Evolutionary conservation across 2,329 filamentous ascomycete species (phyloP), one percentile per base, ranked within the genome.

Genomic region (Aspergillus fijiensis): DNA sequence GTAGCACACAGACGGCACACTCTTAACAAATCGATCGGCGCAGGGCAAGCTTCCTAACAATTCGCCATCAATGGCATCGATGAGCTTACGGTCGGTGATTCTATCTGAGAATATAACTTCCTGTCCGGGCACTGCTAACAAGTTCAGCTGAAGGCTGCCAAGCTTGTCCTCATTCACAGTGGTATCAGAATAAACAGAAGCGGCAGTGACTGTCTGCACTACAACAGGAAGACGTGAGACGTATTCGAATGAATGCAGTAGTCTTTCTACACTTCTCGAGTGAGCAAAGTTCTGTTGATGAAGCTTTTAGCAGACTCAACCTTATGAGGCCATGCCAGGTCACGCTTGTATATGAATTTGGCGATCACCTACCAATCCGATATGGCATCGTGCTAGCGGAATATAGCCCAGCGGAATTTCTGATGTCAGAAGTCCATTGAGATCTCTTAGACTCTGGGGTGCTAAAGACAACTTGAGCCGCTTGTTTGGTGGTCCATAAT

Each of bases 321-420:
- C 39, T 45, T 9, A 19, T 9, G 6, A 12, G 39, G 42, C 19
- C 33, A 62, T 23, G 14, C 16, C 19, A 49, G 39, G 47, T 16
- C 27, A 31, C 29, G 45, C 6, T 10, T 29, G 47, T 58, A 7
- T 23, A 9, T 45, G 39, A 5, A 16, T 45, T 35, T n/a, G 21
- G 23, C 56, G 19, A 49, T 64, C 35, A 35, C 65, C 65, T 66
- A 77, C 75, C 60, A 77, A 59, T 54, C 66, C 65, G 58, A 77
- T 53, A 53, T 60, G 49, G 51, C 73, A 62, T 16, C 71, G 69
- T 55, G 65, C 67, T 31, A 77, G 61, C 45, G 73, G 69, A 52
- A 77, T 71, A 59, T 76, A 74, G 0, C 70, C 71, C 31, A 59
- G n/a, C 49, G 70, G 70, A 6, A 64, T 59, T 50, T 65, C 55